Evolutionary conservation across 306 rosid genomes (phyloP), one percentile per base, ranked within the genome.

Genomic region (Alnus glutinosa): DNA sequence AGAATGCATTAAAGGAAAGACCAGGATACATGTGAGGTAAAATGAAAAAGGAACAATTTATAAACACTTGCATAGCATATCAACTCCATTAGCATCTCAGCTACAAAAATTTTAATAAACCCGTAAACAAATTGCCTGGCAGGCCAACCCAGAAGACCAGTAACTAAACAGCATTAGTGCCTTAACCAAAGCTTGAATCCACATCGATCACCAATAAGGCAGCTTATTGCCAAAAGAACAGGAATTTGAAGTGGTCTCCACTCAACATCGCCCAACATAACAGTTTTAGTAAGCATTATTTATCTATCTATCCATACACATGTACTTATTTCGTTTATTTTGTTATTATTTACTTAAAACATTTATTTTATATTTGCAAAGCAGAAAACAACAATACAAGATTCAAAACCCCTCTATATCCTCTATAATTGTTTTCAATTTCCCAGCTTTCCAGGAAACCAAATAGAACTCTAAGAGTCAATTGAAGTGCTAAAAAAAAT

Each of bases 61-160:
- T 77, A 16, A 7, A 73, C 70, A 71, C n/a, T 68, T 77, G 83
- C 52, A 77, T 70, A 23, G 44, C 70, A 79, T 55, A 71, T 67
- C 75, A 18, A 37, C 55, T 79, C 67, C 70, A 75, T 54, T 36
- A 52, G 1, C 2, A 8, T 18, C 47, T 39, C 54, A 13, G 57
- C 77, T 66, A 64, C 74, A 54, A 47, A 55, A 10, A 62, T 19
- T 34, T 28, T 54, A 46, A 54, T 28, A 48, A 77, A 68, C 64
- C 71, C 69, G 66, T 4, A 75, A 71, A 78, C 32, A 42, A 59
- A 62, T 49, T 74, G 9, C 36, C 77, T 2, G 54, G 70, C 78
- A 19, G 50, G 50, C 19, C 52, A 54, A 18, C n/a, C 37, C 42
- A 71, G 42, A 71, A 71, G 59, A 47, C 3, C 23, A 50, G 59